These are phyloP conservation scores for Pseudogymnoascus sp. DNA, from an alignment of 2,329 filamentous ascomycete genomes.

Conservation along the genomic window DNA sequence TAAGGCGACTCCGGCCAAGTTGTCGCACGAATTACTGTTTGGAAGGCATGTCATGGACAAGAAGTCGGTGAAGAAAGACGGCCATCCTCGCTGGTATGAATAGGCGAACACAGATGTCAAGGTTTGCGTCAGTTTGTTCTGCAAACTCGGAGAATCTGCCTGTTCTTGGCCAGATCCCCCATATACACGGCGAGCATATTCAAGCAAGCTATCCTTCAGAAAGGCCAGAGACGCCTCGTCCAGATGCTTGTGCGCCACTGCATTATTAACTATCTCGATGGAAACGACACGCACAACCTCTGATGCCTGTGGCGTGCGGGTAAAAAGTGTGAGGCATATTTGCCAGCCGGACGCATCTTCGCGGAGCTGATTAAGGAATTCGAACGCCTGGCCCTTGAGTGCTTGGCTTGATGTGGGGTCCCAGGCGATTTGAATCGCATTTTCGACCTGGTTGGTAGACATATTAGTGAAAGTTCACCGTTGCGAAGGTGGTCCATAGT, in stretches of 20 bases:
- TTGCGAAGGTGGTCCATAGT: not conserved
- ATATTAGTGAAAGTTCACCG: not conserved
- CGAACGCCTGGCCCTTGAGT: constrained; percentile 74
- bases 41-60: constrained; percentile 61
- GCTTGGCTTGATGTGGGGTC: constrained; percentile 67
- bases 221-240: constrained; percentile 63
- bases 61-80: constrained; percentile 85
- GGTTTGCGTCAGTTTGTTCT: constrained; percentile 96
- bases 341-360: constrained; percentile 83
- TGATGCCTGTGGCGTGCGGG: constrained; percentile 62
- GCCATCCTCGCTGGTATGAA: constrained; percentile 80
- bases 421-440: constrained; percentile 90
- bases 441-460: constrained; percentile 64
- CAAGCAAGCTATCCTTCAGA: constrained; percentile 73
- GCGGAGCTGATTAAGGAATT: constrained; percentile 71
- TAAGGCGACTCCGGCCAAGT: constrained; percentile 67
- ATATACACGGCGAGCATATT: constrained; percentile 73
- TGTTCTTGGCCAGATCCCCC: constrained; percentile 45
- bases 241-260: constrained; percentile 70
- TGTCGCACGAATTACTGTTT: constrained; percentile 55
- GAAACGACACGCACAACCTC: constrained; percentile 84
- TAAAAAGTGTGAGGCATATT: constrained; percentile 79
- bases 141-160: constrained; percentile 66
- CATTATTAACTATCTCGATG: constrained; percentile 88
- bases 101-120: constrained; percentile 87